Evolutionary conservation across 352 stramenopile genomes (phyloP).

Genomic region (Achlya hypogyna): DNA sequence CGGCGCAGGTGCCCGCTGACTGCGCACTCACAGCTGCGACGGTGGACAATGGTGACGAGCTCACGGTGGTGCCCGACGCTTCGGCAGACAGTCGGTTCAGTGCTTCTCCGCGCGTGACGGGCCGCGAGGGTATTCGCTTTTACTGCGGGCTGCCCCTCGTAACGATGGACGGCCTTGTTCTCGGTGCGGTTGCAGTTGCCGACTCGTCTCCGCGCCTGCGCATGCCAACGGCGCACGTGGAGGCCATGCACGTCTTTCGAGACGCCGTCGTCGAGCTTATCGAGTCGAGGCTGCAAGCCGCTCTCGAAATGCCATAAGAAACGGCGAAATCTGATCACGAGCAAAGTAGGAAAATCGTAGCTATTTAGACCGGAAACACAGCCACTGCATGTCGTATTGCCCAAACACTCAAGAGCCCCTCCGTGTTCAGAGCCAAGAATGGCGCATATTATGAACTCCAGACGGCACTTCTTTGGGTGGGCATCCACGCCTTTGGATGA

Average conservation of each 20-base stretch:
- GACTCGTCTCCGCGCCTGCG: background rate
- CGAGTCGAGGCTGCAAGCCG: background rate
- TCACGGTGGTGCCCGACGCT: background rate
- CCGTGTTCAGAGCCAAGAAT: too few relatives aligned
- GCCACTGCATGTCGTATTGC: too few relatives aligned
- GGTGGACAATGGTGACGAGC: background rate
- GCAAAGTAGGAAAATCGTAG: too few relatives aligned
- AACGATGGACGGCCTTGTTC: background rate
- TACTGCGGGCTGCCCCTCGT: background rate
- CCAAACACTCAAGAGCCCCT: too few relatives aligned
- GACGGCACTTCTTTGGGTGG: too few relatives aligned
- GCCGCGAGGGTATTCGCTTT: slow-evolving; percentile 3
- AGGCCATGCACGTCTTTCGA: background rate
- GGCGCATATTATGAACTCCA: too few relatives aligned
- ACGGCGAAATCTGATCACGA: too few relatives aligned
- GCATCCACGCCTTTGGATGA: too few relatives aligned
- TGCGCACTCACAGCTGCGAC: background rate
- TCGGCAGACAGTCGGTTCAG: background rate
- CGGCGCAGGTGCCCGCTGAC: background rate
- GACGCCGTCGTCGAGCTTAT: background rate
- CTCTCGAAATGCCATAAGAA: background rate
- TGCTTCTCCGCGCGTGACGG: background rate
- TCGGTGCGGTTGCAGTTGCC: slow-evolving; percentile 1
- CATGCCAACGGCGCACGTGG: background rate
- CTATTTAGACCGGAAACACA: too few relatives aligned